phyloP scores from a whole-genome alignment of 2,329 filamentous ascomycete genomes.

The Trichoderma sp. region DNA sequence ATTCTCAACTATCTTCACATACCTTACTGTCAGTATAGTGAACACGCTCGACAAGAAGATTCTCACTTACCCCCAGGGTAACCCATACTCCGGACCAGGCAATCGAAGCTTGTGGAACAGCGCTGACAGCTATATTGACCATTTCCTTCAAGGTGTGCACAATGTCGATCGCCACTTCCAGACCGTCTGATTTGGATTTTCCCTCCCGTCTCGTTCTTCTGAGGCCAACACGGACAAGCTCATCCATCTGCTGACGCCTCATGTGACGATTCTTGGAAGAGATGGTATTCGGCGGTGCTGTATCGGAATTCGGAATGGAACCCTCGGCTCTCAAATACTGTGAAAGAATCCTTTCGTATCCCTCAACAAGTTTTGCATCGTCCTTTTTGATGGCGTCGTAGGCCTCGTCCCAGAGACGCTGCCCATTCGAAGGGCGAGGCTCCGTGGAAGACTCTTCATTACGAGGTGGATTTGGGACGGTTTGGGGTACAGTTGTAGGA shows the following conservation, averaged over 20 bases:
- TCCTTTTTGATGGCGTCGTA: slow-evolving; percentile 31
- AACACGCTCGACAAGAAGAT: background rate
- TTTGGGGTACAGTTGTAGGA: background rate
- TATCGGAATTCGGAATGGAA: background rate
- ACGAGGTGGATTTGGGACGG: background rate
- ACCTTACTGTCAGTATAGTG: background rate
- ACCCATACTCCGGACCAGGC: slow-evolving; percentile 44
- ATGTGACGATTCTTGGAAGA: background rate
- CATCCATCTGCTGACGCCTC: slow-evolving; percentile 36
- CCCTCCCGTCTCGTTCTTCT: slow-evolving; percentile 36
- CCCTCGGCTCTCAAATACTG: slow-evolving; percentile 18
- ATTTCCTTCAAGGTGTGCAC: slow-evolving; percentile 35
- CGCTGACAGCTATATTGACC: slow-evolving; percentile 35
- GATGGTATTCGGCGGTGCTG: slow-evolving; percentile 8
- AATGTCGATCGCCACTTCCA: slow-evolving; percentile 34
- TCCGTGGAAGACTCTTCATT: background rate
- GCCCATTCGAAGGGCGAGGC: background rate
- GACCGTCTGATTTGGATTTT: slow-evolving; percentile 32
- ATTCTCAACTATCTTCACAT: background rate
- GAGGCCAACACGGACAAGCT: slow-evolving; percentile 37
- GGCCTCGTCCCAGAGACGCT: slow-evolving; percentile 32
- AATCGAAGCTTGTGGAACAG: slow-evolving; percentile 41
- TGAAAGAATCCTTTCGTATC: slow-evolving; percentile 33
- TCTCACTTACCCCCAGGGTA: slow-evolving; percentile 37
- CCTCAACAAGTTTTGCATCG: slow-evolving; percentile 30